Evolutionary conservation across 805 yeast species (phyloP), one percentile per base, ranked within the genome.

Genomic region (Pichia ethanolica): DNA sequence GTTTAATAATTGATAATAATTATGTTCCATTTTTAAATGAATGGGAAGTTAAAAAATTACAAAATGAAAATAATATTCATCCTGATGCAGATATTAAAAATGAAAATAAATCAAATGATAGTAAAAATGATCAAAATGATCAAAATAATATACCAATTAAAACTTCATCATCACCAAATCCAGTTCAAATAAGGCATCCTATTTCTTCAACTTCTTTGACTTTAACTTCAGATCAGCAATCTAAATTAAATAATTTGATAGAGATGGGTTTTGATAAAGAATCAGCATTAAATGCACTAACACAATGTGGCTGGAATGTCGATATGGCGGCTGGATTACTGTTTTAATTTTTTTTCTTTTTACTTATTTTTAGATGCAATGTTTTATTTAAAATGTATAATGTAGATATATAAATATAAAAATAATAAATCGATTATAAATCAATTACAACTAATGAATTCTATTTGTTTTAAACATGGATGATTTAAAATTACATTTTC

Each of bases 241-340:
- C 46, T 0, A 66, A 68, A 50, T 57, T 68, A 5, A 58, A 66
- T 30, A 78, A 75, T 46, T 69, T 90, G 47, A 73, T 78, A 44
- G 74, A 73, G 13, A 69, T 91, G 52, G 98, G 98, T 0, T 89
- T 89, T 58, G 65, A 83, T 4, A 72, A 81, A 55, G 62, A 66
- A 2, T 82, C 86, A 55, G 93, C 83, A 0, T 65, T 81, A 3
- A 59, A 65, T 3, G 96, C 97, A 0, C 68, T 91, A 46, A 68
- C 71, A 30, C 75, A 71, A 51, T 77, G 95, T 1, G 72, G 75
- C 30, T 96, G 96, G 8, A 86, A 90, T 60, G 78, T 85, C 0
- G 97, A 91, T 47, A 55, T 82, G 53, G 98, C 98, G 0, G 97
- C 97, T 1, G 80, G 95, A 1, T 59, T 86, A 44, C 69, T 89